Percentiles rank a stretch among this genome's conserved stretches.
Conservation (phyloP, 2,329 filamentous ascomycete species). For the Calonectria leucothoes region DNA sequence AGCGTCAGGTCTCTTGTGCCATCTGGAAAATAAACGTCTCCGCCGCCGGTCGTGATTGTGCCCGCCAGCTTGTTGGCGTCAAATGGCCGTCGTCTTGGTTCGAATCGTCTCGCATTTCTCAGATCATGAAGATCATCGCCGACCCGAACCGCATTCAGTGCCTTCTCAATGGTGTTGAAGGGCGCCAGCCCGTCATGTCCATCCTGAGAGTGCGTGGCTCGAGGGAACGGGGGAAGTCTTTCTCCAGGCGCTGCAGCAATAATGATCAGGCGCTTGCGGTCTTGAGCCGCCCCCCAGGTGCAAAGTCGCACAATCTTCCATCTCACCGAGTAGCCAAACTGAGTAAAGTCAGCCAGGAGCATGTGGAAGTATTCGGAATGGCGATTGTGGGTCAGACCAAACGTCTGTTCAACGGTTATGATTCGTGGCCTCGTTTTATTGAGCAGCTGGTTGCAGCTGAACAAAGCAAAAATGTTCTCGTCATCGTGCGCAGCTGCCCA, state of each 20-base stretch:
- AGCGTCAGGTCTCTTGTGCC: constrained; percentile 73
- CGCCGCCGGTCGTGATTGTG: constrained; percentile 74
- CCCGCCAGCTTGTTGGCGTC: constrained; percentile 60
- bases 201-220: constrained; percentile 65
- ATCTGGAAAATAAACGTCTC: constrained; percentile 72
- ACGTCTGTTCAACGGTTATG: constrained; percentile 84
- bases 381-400: constrained; percentile 68
- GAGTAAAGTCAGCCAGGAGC: constrained; percentile 73
- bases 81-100: constrained; percentile 52
- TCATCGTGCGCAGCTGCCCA: constrained; percentile 76
- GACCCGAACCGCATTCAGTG: constrained; percentile 49
- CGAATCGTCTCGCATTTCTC: constrained; percentile 36
- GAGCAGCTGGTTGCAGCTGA: constrained; percentile 66
- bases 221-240: constrained; percentile 72
- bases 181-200: constrained; percentile 49
- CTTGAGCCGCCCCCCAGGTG: constrained; percentile 63
- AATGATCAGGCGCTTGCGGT: constrained; percentile 64
- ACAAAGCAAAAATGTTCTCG: constrained; percentile 71
- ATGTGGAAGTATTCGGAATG: constrained; percentile 68
- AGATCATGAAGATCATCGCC: constrained; percentile 56
- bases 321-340: constrained; percentile 74
- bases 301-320: constrained; percentile 71
- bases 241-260: constrained; percentile 77
- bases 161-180: constrained; percentile 58
- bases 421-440: constrained; percentile 71